phyloP scores from a whole-genome alignment of 2,329 filamentous ascomycete species.

The Pleomassaria siparia region DNA sequence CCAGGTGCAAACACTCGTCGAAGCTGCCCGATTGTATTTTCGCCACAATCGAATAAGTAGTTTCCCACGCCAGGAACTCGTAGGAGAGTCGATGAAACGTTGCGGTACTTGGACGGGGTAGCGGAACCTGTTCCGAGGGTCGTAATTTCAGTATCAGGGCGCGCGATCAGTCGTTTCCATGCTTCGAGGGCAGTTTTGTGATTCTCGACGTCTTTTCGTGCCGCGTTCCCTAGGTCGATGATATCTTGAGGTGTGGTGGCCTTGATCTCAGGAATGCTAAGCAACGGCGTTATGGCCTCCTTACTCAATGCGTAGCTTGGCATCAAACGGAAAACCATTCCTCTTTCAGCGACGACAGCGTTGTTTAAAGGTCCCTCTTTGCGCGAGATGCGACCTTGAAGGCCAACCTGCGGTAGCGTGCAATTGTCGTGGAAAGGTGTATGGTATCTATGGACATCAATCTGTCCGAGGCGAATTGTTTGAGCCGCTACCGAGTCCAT shows the following conservation, averaged over 20 bases:
- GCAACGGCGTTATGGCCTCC: slow-evolving; percentile 29
- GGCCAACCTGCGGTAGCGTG: slow-evolving; percentile 42
- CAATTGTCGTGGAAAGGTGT: slow-evolving; percentile 67
- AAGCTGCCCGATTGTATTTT: slow-evolving; percentile 88
- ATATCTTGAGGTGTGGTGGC: slow-evolving; percentile 51
- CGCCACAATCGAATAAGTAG: slow-evolving; percentile 88
- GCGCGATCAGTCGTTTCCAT: slow-evolving; percentile 68
- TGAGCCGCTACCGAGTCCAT: slow-evolving; percentile 68
- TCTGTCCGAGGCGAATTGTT: slow-evolving; percentile 66
- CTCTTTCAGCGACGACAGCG: slow-evolving; percentile 41
- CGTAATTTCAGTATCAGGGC: slow-evolving; percentile 77
- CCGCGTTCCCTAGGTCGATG: slow-evolving; percentile 54
- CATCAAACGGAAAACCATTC: slow-evolving; percentile 48
- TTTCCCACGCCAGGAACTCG: slow-evolving; percentile 82
- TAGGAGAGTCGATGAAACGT: slow-evolving; percentile 86
- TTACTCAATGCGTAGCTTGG: slow-evolving; percentile 46
- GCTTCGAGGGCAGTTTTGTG: slow-evolving; percentile 51
- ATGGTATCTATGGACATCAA: slow-evolving; percentile 75
- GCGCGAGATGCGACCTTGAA: slow-evolving; percentile 6
- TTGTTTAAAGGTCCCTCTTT: slow-evolving; percentile 11
- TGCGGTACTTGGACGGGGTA: slow-evolving; percentile 87
- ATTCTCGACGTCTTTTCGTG: slow-evolving; percentile 38
- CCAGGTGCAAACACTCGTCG: slow-evolving; percentile 69
- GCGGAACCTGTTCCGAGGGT: slow-evolving; percentile 91
- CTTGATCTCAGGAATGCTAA: slow-evolving; percentile 52